Evolutionary conservation across 331 rosid species (phyloP).

Genomic region (Quercus tomentella): DNA sequence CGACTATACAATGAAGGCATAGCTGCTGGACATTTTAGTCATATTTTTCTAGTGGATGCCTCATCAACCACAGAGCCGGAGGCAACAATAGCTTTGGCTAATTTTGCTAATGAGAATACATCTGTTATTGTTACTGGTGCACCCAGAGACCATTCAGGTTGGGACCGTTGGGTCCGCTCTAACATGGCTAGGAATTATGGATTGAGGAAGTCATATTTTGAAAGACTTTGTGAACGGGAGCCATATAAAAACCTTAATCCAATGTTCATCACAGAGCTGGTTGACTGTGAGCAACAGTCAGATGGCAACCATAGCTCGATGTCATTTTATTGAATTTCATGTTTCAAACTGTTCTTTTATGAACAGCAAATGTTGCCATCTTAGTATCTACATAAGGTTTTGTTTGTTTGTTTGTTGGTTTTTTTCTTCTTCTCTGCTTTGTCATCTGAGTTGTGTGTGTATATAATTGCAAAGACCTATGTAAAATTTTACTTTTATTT

Average conservation of each 20-base stretch:
- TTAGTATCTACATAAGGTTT: neutral
- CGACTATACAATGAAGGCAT: conserved; percentile 32
- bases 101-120: conserved; percentile 17
- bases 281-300: neutral
- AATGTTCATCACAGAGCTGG: conserved; percentile 8
- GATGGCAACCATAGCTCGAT: no score
- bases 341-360: neutral
- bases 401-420: neutral
- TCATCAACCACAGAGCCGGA: conserved; percentile 32
- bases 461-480: neutral
- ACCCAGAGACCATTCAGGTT: neutral
- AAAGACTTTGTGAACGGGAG: conserved; percentile 20
- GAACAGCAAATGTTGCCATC: neutral
- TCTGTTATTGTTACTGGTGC: conserved; percentile 25
- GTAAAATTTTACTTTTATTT: neutral
- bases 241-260: conserved; percentile 3
- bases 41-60: conserved; percentile 41
- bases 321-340: neutral
- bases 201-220: conserved; percentile 31
- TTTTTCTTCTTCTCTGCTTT: neutral
- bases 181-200: conserved; percentile 24
- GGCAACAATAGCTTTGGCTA: conserved; percentile 19
- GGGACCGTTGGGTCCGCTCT: conserved; percentile 40
- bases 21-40: conserved; percentile 36
- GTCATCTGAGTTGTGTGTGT: neutral